Percentiles rank a stretch among this genome's conserved stretches.
These are phyloP conservation scores for Cucumis melo DNA, from an alignment of 306 rosid genomes.

Conservation along the genomic window DNA sequence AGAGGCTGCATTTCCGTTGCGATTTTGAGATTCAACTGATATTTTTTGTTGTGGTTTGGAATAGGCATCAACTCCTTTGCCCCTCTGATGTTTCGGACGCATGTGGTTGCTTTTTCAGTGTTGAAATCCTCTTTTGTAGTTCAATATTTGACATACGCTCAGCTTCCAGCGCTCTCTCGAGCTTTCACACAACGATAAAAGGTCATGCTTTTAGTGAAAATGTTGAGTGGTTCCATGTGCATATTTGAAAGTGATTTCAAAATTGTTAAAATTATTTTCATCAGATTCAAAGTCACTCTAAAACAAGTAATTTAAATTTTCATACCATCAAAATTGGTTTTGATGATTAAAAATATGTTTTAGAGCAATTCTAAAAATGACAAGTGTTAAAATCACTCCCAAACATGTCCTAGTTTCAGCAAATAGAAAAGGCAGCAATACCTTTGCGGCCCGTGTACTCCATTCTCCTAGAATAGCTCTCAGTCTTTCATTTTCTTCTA, in stretches of 20 bases:
- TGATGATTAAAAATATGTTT: no score
- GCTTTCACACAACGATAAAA: slow-evolving; percentile 9
- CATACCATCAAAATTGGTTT: no score
- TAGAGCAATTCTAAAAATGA: no score
- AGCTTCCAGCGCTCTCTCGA: slow-evolving; percentile 42
- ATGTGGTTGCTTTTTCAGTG: slow-evolving; percentile 17
- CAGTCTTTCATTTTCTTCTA: slow-evolving; percentile 93
- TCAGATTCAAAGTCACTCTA: no score
- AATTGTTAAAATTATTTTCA: no score
- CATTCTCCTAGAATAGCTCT: slow-evolving; percentile 95
- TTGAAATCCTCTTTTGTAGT: slow-evolving; percentile 37
- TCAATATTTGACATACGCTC: slow-evolving; percentile 41
- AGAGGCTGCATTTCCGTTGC: neutral
- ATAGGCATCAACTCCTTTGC: neutral
- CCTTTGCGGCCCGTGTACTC: slow-evolving; percentile 98
- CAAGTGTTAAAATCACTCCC: no score
- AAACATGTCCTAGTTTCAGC: neutral
- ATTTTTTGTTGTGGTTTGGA: neutral
- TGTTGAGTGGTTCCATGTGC: neutral
- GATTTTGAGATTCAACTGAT: neutral
- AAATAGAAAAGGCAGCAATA: slow-evolving; percentile 12
- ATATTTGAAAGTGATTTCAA: no score
- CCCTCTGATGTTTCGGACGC: slow-evolving; percentile 16
- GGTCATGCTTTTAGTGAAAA: neutral
- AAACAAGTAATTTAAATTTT: no score